phyloP scores from a whole-genome alignment of 129 eudicot genomes.

The Chrysanthemum seticuspe region DNA sequence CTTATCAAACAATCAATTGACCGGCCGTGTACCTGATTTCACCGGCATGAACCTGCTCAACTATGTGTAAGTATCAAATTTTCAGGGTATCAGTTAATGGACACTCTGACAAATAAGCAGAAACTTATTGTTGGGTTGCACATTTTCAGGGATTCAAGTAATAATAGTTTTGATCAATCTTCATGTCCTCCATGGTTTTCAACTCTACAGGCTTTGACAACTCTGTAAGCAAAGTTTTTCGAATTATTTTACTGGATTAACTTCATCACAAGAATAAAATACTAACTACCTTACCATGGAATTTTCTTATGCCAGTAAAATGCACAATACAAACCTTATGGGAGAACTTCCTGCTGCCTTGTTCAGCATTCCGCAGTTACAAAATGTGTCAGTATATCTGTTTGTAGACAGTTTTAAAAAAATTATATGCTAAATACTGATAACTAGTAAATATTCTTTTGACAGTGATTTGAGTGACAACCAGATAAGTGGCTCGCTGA shows the following conservation, averaged over 20 bases:
- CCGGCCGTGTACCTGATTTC: conserved; percentile 44
- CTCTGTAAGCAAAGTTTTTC: conserved; percentile 29
- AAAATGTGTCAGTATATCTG: conserved; percentile 52
- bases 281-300: background rate
- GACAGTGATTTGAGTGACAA: conserved; percentile 49
- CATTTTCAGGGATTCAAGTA: conserved; percentile 46
- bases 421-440: conserved; percentile 29
- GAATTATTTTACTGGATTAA: background rate
- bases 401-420: background rate
- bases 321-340: conserved; percentile 45
- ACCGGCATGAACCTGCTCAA: conserved; percentile 40
- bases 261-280: background rate
- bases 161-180: conserved; percentile 33
- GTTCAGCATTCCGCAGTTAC: conserved; percentile 55
- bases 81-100: background rate
- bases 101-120: too few relatives aligned
- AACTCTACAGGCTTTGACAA: conserved; percentile 33
- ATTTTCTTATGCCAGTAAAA: conserved; percentile 36
- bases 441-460: background rate
- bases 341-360: conserved; percentile 55
- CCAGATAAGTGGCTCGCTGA: conserved; percentile 46
- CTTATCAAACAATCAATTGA: conserved; percentile 44
- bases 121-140: too few relatives aligned
- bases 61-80: conserved; percentile 38
- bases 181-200: conserved; percentile 37